phyloP scores from a whole-genome alignment of 371 early-diverging fungal species.

The Saksenaea vasiformis region DNA sequence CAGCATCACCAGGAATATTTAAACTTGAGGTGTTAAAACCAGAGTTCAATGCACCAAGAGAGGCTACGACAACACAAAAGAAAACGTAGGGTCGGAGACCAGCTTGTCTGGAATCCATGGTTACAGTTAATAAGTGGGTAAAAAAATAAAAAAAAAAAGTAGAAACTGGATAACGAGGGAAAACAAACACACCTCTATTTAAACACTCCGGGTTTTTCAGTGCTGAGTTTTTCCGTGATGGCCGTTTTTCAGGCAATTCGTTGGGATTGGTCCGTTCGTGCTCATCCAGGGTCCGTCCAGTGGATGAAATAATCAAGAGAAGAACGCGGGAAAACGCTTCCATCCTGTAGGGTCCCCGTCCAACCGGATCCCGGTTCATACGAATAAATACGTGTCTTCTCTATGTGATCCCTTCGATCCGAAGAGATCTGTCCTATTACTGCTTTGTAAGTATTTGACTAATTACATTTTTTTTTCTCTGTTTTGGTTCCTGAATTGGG shows the following conservation, averaged over 20 bases:
- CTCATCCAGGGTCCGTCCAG: background rate
- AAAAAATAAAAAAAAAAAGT: background rate
- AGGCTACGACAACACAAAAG: constrained; percentile 43
- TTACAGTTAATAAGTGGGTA: constrained; percentile 5
- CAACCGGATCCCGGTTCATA: too few species aligned
- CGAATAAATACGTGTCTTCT: too few species aligned
- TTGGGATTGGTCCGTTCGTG: constrained; percentile 3
- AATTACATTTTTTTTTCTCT: background rate
- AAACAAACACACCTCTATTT: constrained; percentile 4
- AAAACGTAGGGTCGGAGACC: constrained; percentile 34
- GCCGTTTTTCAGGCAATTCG: background rate
- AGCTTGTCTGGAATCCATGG: constrained; percentile 32
- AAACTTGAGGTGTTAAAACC: constrained; percentile 50
- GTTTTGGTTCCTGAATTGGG: background rate
- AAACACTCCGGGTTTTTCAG: constrained; percentile 3
- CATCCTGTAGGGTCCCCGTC: too few species aligned
- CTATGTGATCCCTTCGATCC: too few species aligned
- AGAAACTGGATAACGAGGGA: constrained; percentile 7
- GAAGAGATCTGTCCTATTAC: too few species aligned
- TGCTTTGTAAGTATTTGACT: too few species aligned
- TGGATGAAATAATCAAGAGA: constrained; percentile 2
- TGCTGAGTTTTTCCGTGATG: background rate
- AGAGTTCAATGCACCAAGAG: constrained; percentile 44
- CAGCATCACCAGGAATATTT: constrained; percentile 44
- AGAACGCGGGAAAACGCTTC: background rate